A percentile compares a stretch with the other conserved stretches of the same genome.
Evolutionary conservation across 1,284 basidiomycete species (phyloP).

Genomic region (Trichosporon asahii): DNA sequence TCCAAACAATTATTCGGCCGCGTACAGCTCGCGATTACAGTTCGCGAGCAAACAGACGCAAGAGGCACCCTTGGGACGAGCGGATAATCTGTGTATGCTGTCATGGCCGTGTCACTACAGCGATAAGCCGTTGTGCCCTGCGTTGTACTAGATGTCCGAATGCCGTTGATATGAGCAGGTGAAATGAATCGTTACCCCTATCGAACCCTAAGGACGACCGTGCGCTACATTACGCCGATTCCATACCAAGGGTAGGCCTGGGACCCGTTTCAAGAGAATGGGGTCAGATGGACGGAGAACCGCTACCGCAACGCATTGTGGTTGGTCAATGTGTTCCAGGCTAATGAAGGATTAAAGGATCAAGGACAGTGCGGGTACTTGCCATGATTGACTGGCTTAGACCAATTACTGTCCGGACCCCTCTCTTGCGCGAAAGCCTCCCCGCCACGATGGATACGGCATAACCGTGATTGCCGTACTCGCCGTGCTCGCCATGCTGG

Average conservation of each 20-base stretch:
- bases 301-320: not conserved
- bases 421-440: not conserved
- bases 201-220: not conserved
- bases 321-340: constrained; percentile 3
- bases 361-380: not conserved
- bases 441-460: not conserved
- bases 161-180: not conserved
- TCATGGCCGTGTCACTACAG: not conserved
- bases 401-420: not conserved
- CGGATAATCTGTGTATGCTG: not conserved
- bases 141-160: not conserved
- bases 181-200: not conserved
- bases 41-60: not conserved
- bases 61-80: not conserved
- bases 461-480: not conserved
- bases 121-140: not conserved
- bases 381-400: constrained; percentile 2
- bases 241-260: not conserved
- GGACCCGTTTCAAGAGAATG: constrained; percentile 1
- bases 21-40: not conserved
- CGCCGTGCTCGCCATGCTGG: not conserved
- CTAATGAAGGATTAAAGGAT: not conserved
- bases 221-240: not conserved
- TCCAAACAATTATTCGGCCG: constrained; percentile 5
- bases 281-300: not conserved